A percentile compares a stretch with the other conserved stretches of the same genome.
Evolutionary conservation across 2,329 filamentous ascomycete species (phyloP).

Genomic region (Madurella mycetomatis): DNA sequence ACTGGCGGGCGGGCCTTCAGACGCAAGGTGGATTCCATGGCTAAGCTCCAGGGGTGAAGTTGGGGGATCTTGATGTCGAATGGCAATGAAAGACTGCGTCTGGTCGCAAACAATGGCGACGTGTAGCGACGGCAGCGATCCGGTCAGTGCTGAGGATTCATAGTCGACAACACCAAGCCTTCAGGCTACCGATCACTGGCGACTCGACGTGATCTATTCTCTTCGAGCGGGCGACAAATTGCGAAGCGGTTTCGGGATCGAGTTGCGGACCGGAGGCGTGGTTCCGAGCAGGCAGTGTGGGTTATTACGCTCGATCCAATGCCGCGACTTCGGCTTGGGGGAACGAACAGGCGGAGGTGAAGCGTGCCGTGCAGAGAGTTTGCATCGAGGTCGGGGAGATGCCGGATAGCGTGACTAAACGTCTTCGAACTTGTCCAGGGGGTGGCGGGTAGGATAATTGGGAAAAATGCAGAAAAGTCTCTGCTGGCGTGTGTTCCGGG

Average conservation of each 20-base stretch:
- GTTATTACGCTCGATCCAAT: conserved; percentile 6
- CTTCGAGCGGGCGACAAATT: background rate
- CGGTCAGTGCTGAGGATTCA: conserved; percentile 31
- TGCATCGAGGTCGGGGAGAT: conserved; percentile 4
- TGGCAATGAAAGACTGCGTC: background rate
- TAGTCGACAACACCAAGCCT: conserved; percentile 28
- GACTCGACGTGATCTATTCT: background rate
- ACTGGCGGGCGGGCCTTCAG: conserved; percentile 51
- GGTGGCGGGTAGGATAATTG: conserved; percentile 13
- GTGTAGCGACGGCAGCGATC: conserved; percentile 21
- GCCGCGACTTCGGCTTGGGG: conserved; percentile 11
- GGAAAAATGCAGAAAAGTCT: conserved; percentile 15
- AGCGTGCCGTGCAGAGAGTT: conserved; percentile 3
- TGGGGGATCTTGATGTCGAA: background rate
- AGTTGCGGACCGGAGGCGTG: conserved; percentile 5
- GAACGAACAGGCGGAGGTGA: conserved; percentile 11
- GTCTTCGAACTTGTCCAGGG: background rate
- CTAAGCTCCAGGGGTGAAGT: conserved; percentile 4
- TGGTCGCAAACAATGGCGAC: conserved; percentile 16
- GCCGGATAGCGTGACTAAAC: background rate
- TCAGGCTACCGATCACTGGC: conserved; percentile 12
- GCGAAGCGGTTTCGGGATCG: background rate
- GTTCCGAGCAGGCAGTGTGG: conserved; percentile 5
- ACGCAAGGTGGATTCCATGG: conserved; percentile 52
- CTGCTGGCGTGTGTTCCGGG: conserved; percentile 15